Base-by-base conservation (phyloP, 306 rosid species). In the Dicorynia guianensis region DNA sequence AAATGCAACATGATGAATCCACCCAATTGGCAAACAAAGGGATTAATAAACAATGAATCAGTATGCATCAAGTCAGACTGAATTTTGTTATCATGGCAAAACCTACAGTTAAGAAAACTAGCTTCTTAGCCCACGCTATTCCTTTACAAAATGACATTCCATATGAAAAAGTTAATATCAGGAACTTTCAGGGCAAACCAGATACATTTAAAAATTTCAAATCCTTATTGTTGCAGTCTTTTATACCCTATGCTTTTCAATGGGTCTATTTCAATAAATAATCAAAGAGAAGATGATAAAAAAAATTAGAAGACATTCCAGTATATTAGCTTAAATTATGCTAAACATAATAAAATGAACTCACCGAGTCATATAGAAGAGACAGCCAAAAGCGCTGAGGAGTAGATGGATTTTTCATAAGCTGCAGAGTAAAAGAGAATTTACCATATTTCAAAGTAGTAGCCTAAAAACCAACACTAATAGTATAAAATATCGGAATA, bases 301-400 rank as follows among this genome's bases (percentile, higher is more conserved):
- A 18, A 49, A 44, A 15, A 72, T 59, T 15, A 43, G 11, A 69
- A 36, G 52, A 44, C 11, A 47, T 44, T 40, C 50, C 39, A 3
- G 3, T 73, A 61, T 7, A 36, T 17, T 36, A 33, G 44, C 57
- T n/a, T 55, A 19, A 48, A 68, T 50, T 52, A 72, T 48, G 69
- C 38, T 48, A 50, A 54, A 80, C 10, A 46, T 20, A 48, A 20
- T 44, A 47, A 50, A 58, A 66, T 42, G 72, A 7, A 52, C 93
- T 85, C 69, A 94, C 98, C 87, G 98, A 94, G 76, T 94, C 98
- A 78, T 71, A 83, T 36, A 94, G 84, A 75, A 94, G 92, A 33
- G 97, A 96, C 79, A 91, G 82, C 98, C 98, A 94, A 79, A 94
- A 91, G 76, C 87, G 91, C 79, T 86, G 98, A 59, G 98, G 98